Evolutionary conservation across 2,329 filamentous ascomycete genomes (phyloP).

Genomic region (Arthroderma sp.): DNA sequence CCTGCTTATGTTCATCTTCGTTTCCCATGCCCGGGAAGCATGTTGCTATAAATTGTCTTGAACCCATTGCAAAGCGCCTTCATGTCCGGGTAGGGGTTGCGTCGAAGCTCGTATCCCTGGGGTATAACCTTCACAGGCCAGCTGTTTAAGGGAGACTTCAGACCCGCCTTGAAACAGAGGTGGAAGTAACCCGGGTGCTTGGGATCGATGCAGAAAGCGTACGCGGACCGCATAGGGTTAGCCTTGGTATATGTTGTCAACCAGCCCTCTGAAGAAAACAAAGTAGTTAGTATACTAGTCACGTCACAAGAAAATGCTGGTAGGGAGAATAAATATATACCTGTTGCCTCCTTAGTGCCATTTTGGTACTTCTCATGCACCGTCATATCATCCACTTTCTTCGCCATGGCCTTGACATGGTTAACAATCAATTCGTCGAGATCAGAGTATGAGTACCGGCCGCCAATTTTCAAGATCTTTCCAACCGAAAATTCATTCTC

Average conservation of each 20-base stretch:
- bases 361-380: conserved; percentile 87
- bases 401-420: conserved; percentile 94
- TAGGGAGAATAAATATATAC: conserved; percentile 43
- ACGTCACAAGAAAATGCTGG: background rate
- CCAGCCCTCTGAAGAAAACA: conserved; percentile 61
- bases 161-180: conserved; percentile 89
- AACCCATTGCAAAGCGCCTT: conserved; percentile 91
- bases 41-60: conserved; percentile 67
- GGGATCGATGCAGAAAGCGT: conserved; percentile 88
- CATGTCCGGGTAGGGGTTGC: conserved; percentile 87
- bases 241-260: conserved; percentile 89
- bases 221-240: conserved; percentile 85
- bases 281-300: background rate
- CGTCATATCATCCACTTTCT: conserved; percentile 94
- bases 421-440: conserved; percentile 93
- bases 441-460: conserved; percentile 87
- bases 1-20: conserved; percentile 5
- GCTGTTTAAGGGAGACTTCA: conserved; percentile 56
- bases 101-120: conserved; percentile 82
- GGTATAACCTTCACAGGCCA: conserved; percentile 87
- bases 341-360: conserved; percentile 64
- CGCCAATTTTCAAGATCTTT: conserved; percentile 67
- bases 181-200: conserved; percentile 91
- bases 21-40: conserved; percentile 29
- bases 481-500: conserved; percentile 94